Percentiles rank a stretch among this genome's conserved stretches.
These are phyloP conservation scores for Salix exigua DNA, from an alignment of 345 rosid genomes.

Conservation along the genomic window DNA sequence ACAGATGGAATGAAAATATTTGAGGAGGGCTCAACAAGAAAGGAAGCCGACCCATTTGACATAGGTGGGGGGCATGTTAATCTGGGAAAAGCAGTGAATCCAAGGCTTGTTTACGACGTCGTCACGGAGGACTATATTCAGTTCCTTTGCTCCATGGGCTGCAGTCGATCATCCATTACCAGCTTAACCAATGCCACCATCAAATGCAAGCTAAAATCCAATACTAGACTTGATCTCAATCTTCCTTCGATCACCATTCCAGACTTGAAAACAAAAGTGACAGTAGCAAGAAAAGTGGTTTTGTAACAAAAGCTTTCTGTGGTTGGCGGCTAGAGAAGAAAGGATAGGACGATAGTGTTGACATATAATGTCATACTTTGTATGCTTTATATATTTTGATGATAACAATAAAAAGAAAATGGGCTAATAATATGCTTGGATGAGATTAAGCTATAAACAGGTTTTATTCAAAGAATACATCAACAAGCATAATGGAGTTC, in stretches of 20 bases:
- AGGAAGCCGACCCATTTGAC: conserved; percentile 47
- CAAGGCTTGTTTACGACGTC: conserved; percentile 43
- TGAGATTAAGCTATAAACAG: too few relatives aligned
- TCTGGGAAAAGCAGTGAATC: conserved; percentile 36
- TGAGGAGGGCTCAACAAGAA: conserved; percentile 42
- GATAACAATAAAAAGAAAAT: too few relatives aligned
- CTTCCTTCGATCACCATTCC: conserved; percentile 48
- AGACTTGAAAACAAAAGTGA: conserved; percentile 32
- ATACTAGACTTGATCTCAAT: conserved; percentile 36
- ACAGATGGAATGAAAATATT: conserved; percentile 37
- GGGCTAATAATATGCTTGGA: too few relatives aligned
- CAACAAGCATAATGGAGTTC: too few relatives aligned
- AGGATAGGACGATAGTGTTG: too few relatives aligned
- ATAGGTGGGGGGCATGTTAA: conserved; percentile 41
- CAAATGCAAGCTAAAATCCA: conserved; percentile 31
- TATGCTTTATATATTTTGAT: too few relatives aligned
- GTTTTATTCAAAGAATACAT: too few relatives aligned
- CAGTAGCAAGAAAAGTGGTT: conserved; percentile 43
- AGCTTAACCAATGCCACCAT: conserved; percentile 21
- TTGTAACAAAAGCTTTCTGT: too few relatives aligned
- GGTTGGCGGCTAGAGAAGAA: too few relatives aligned
- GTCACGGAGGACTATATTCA: conserved; percentile 28
- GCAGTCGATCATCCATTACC: conserved; percentile 32
- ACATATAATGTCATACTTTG: too few relatives aligned
- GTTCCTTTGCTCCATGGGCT: conserved; percentile 43